phyloP scores from a whole-genome alignment of 352 stramenopile species.

The Phytophthora kernoviae region DNA sequence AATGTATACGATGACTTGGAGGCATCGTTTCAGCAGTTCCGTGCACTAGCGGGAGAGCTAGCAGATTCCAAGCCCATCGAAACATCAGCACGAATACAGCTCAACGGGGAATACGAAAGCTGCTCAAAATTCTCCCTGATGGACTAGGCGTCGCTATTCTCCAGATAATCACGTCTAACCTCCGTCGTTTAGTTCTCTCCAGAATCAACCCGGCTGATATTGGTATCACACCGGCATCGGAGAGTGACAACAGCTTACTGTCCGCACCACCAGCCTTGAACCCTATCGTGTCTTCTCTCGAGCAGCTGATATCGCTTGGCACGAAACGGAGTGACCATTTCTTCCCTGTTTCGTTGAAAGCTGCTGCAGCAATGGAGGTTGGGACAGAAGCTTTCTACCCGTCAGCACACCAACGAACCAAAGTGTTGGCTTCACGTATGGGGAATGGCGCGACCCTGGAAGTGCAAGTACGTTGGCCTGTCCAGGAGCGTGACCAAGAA shows the following conservation, averaged over 20 bases:
- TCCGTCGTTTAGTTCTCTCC: conserved; percentile 81
- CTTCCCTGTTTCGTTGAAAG: conserved; percentile 84
- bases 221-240: conserved; percentile 51
- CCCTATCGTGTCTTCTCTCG: conserved; percentile 64
- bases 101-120: conserved; percentile 4
- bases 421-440: conserved; percentile 84
- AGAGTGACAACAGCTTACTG: conserved; percentile 52
- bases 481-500: conserved; percentile 87
- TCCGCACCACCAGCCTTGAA: conserved; percentile 67
- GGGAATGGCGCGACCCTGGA: conserved; percentile 83
- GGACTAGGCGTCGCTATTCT: conserved; percentile 73
- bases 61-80: background rate
- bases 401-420: conserved; percentile 81
- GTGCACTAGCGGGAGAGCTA: conserved; percentile 6
- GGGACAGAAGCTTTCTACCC: conserved; percentile 89
- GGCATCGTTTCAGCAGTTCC: conserved; percentile 27
- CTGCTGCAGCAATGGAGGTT: conserved; percentile 81
- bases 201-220: conserved; percentile 77
- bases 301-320: conserved; percentile 81
- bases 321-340: conserved; percentile 82
- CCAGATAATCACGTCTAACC: conserved; percentile 81
- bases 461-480: conserved; percentile 86
- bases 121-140: conserved; percentile 52
- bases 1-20: conserved; percentile 32
- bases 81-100: conserved; percentile 1